Percentiles rank a stretch among this genome's conserved stretches.
Conservation (phyloP, 164 flowering plant species). For the Annona squamosa region DNA sequence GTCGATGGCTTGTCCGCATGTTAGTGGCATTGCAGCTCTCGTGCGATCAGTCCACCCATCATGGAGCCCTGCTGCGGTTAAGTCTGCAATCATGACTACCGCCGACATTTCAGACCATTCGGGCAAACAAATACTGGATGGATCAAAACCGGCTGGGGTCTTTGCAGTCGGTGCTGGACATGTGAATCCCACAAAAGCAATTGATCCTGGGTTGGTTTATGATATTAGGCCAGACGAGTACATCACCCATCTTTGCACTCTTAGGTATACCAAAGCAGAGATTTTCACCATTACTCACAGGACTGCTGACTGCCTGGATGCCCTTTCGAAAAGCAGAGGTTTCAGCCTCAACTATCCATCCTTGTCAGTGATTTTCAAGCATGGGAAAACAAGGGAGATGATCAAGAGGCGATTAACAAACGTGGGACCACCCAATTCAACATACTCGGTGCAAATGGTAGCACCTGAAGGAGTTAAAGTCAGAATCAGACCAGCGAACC, state of each 20-base stretch:
- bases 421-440: constrained; percentile 70
- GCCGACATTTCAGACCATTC: constrained; percentile 49
- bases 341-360: constrained; percentile 92
- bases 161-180: constrained; percentile 89
- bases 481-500: constrained; percentile 49
- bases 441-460: constrained; percentile 52
- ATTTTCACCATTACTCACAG: constrained; percentile 61
- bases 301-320: constrained; percentile 59
- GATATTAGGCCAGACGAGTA: constrained; percentile 70
- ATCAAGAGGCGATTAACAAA: constrained; percentile 59
- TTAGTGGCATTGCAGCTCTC: constrained; percentile 71
- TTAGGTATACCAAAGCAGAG: constrained; percentile 54
- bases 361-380: constrained; percentile 56
- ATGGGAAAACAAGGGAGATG: constrained; percentile 32
- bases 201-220: constrained; percentile 75
- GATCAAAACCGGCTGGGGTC: constrained; percentile 44
- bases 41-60: constrained; percentile 55
- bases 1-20: constrained; percentile 97
- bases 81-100: constrained; percentile 87
- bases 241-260: constrained; percentile 63
- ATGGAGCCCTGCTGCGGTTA: constrained; percentile 87
- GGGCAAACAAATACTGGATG: constrained; percentile 68
- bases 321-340: constrained; percentile 39
- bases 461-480: constrained; percentile 74
- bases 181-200: constrained; percentile 72